These are phyloP conservation scores for Pelargonium australe DNA, from an alignment of 441 rosid genomes.

Conservation along the genomic window DNA sequence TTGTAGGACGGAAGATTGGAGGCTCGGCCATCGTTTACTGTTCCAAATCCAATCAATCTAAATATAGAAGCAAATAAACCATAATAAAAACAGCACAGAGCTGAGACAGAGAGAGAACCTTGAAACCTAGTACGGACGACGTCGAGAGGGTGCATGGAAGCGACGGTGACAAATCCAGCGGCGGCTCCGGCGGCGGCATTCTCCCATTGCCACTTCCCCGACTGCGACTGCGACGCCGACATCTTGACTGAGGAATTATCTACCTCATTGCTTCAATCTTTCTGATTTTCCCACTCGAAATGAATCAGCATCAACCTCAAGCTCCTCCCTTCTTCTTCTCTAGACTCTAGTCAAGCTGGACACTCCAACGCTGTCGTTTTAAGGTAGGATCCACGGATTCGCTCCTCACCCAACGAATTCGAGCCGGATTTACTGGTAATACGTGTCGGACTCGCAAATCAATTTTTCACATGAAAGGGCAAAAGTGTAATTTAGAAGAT, in stretches of 20 bases:
- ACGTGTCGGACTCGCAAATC: no score
- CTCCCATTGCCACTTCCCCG: conserved; percentile 67
- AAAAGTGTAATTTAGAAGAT: no score
- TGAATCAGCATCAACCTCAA: no score
- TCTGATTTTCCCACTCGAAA: no score
- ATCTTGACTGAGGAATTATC: not conserved
- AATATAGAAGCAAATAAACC: conserved; percentile 10
- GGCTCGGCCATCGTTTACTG: conserved; percentile 73
- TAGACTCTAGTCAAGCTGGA: no score
- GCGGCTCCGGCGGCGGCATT: conserved; percentile 78
- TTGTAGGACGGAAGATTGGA: conserved; percentile 59
- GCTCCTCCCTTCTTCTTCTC: no score
- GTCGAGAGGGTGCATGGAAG: conserved; percentile 79
- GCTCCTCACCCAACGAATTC: no score
- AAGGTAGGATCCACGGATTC: no score
- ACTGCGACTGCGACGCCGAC: conserved; percentile 13
- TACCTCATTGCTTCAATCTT: no score
- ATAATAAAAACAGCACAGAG: not conserved
- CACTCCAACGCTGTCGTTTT: no score
- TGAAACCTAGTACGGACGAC: conserved; percentile 89
- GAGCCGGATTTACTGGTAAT: no score
- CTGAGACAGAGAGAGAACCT: conserved; percentile 35
- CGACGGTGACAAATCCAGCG: conserved; percentile 85
- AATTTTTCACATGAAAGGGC: no score
- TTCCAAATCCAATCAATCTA: conserved; percentile 4